Evolutionary conservation across 176 grass and related monocot species (phyloP).

Genomic region (Chloris gayana): DNA sequence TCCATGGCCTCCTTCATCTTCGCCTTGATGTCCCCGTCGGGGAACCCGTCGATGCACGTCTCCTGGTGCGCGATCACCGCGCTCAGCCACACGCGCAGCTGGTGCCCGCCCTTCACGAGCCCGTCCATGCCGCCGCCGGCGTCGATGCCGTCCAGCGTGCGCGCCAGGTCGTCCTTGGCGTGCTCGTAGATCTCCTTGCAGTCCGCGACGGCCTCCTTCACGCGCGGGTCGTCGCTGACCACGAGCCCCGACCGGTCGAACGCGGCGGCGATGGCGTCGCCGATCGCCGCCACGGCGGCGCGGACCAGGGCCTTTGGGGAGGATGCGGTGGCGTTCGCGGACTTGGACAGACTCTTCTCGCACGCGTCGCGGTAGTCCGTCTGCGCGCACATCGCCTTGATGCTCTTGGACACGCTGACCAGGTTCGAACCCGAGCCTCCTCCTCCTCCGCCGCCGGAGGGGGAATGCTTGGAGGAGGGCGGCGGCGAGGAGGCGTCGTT

Average conservation of each 20-base stretch:
- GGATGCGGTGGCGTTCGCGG: slow-evolving; percentile 38
- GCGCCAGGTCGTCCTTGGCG: slow-evolving; percentile 45
- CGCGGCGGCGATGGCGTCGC: slow-evolving; percentile 41
- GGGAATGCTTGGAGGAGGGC: background rate
- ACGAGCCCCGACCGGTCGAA: slow-evolving; percentile 39
- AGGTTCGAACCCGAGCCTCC: background rate
- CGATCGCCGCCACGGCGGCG: slow-evolving; percentile 53
- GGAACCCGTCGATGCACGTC: slow-evolving; percentile 86
- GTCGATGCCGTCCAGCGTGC: slow-evolving; percentile 52
- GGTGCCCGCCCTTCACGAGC: slow-evolving; percentile 29
- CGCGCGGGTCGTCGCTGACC: slow-evolving; percentile 40
- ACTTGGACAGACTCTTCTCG: slow-evolving; percentile 63
- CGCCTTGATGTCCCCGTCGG: slow-evolving; percentile 57
- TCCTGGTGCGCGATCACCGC: slow-evolving; percentile 70
- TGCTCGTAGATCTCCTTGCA: slow-evolving; percentile 63
- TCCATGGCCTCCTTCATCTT: slow-evolving; percentile 65
- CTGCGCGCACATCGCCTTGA: slow-evolving; percentile 54
- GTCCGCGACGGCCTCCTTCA: slow-evolving; percentile 58
- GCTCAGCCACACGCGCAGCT: slow-evolving; percentile 73
- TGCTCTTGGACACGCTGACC: slow-evolving; percentile 41
- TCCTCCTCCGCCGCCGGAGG: background rate
- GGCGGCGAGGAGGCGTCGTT: background rate
- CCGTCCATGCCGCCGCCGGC: slow-evolving; percentile 15
- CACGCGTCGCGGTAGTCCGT: slow-evolving; percentile 58
- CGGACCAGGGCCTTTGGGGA: slow-evolving; percentile 62